Conservation (phyloP, 208 protist genomes). For the Trypanosoma scelopori region DNA sequence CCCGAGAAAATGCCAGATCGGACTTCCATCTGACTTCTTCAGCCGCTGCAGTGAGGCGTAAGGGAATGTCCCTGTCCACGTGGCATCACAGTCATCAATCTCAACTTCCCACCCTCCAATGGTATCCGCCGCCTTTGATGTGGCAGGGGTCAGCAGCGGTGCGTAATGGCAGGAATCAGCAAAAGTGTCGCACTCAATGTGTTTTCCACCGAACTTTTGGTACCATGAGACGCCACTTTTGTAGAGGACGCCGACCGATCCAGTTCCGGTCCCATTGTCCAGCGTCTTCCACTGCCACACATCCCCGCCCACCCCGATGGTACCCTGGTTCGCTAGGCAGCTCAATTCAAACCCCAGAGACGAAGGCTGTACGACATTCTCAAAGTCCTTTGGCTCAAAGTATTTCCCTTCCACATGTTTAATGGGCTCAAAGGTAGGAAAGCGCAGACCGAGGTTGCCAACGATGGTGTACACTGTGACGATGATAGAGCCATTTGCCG, state of each 20-base stretch:
- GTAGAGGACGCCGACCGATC: conserved; percentile 62
- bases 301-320: conserved; percentile 57
- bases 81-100: conserved; percentile 79
- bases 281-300: conserved; percentile 71
- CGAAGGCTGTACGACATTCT: conserved; percentile 31
- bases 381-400: conserved; percentile 64
- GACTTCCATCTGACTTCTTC: conserved; percentile 33
- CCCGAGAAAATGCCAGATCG: conserved; percentile 57
- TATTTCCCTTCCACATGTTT: conserved; percentile 34
- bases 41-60: conserved; percentile 47
- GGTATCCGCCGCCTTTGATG: conserved; percentile 28
- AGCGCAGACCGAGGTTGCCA: conserved; percentile 79
- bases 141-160: conserved; percentile 71
- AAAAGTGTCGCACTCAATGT: conserved; percentile 76
- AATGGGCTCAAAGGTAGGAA: conserved; percentile 81
- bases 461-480: conserved; percentile 68
- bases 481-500: conserved; percentile 65
- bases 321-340: conserved; percentile 64
- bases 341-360: conserved; percentile 66
- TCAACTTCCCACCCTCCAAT: conserved; percentile 60
- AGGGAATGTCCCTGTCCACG: conserved; percentile 75
- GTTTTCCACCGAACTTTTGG: conserved; percentile 88
- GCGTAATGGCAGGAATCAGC: conserved; percentile 72
- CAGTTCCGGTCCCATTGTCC: conserved; percentile 39
- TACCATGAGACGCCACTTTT: conserved; percentile 67